These are phyloP conservation scores for Hanseniaspora clermontiae DNA, from an alignment of 805 yeast species.

Conservation along the genomic window DNA sequence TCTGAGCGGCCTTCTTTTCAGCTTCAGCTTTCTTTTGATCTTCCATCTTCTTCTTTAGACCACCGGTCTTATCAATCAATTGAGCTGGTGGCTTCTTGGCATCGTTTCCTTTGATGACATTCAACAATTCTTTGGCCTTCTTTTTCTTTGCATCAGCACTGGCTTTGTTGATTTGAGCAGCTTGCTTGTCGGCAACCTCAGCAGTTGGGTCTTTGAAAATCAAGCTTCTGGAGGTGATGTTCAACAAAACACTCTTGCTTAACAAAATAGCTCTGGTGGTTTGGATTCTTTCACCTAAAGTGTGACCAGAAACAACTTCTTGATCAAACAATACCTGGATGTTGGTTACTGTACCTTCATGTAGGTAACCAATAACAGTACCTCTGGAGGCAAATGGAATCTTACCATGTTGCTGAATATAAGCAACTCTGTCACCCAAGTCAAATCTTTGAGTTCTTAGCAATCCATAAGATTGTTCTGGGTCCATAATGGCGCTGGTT, in stretches of 20 bases:
- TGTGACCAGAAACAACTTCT: slow-evolving; percentile 71
- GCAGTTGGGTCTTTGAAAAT: slow-evolving; percentile 49
- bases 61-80: slow-evolving; percentile 2
- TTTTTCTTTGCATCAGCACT: slow-evolving; percentile 23
- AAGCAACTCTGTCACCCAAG: slow-evolving; percentile 82
- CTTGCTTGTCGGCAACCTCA: slow-evolving; percentile 26
- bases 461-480: slow-evolving; percentile 56
- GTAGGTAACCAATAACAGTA: slow-evolving; percentile 69
- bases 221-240: slow-evolving; percentile 61
- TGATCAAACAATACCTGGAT: slow-evolving; percentile 75
- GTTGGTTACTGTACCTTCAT: slow-evolving; percentile 40
- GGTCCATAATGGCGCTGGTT: slow-evolving; percentile 65
- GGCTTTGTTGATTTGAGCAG: slow-evolving; percentile 20
- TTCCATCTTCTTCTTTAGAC: slow-evolving; percentile 13
- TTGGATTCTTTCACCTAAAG: slow-evolving; percentile 60
- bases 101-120: slow-evolving; percentile 31
- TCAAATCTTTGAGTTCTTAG: slow-evolving; percentile 64
- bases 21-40: not conserved
- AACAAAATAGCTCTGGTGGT: slow-evolving; percentile 75
- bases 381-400: slow-evolving; percentile 82
- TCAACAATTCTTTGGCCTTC: slow-evolving; percentile 34
- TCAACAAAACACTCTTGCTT: slow-evolving; percentile 70
- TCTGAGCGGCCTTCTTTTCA: not conserved
- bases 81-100: slow-evolving; percentile 13
- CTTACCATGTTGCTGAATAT: slow-evolving; percentile 74